Base-by-base conservation (phyloP, 2,329 filamentous ascomycete species). In the Aspergillus ochraceus region DNA sequence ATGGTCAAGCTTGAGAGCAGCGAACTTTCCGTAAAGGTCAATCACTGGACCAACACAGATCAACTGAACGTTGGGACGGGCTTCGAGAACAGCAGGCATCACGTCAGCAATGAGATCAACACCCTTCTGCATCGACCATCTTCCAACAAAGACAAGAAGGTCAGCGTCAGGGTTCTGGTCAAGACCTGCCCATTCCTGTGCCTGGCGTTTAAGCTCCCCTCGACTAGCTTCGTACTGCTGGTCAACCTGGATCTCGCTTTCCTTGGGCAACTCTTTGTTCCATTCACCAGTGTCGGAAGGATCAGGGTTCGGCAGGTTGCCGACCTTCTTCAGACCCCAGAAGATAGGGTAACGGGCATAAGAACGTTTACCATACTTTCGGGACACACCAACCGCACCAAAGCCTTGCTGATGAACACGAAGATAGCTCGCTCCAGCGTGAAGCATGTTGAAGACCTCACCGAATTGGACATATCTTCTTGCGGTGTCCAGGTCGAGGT, bases 51-150 rank as follows among this genome's bases (percentile, higher is more conserved):
- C 87, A 47, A 89, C 74, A 63, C 82, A 85, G 49, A 89, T 85
- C 9, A 89, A 77, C 67, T 89, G 87, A 0, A 83, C 82, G 61
- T 86, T 83, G 2, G 81, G 79, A 62, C 86, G 79, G 59, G 84
- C 78, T 66, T 89, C 86, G 4, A 89, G 78, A 30, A 89, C 79
- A 30, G 81, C 80, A 20, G 87, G 86, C 72, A 89, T 86, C 45
- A 89, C 85, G 67, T 89, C 87, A 19, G 87, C 87, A 65, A 89
- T 89, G 53, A 89, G 76, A 69, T 90, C 87, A 54, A 89, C 81
- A 55, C 87, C 87, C 71, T 90, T 90, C 68, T 90, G 87, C 80
- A 87, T 84, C 10, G 84, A 87, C 87, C 87, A 90, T 62, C 87
- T 83, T 59, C 87, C 87, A 49, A 89, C 87, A 65, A 90, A 90